Conservation (phyloP, 23 red algal species). For the Gracilaria gracilis region DNA sequence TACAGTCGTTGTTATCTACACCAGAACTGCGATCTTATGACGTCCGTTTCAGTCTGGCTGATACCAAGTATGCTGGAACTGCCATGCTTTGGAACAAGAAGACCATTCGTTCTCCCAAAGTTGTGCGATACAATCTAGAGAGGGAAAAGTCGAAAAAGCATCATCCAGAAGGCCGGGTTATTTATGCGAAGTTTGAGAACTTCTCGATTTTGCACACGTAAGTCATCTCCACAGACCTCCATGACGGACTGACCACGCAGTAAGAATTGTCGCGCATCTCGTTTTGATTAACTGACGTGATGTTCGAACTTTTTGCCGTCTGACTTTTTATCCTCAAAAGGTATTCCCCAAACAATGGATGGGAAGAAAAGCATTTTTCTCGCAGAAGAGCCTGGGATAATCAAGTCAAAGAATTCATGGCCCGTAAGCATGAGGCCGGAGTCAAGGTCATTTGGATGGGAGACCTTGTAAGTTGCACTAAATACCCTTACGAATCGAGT, state of each 20-base stretch:
- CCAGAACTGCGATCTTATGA: constrained; percentile 30
- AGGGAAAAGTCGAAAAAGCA: constrained; percentile 24
- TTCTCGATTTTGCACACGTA: constrained; percentile 71
- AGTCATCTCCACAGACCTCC: background rate
- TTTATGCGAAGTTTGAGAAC: constrained; percentile 47
- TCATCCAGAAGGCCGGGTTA: constrained; percentile 55
- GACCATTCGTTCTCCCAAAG: background rate
- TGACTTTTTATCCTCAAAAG: background rate
- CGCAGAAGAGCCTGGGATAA: constrained; percentile 57
- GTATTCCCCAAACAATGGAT: constrained; percentile 68
- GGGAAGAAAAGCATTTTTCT: constrained; percentile 40
- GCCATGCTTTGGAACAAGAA: constrained; percentile 67
- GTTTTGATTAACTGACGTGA: background rate
- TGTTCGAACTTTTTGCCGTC: background rate
- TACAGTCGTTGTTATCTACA: constrained; percentile 24
- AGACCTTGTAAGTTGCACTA: constrained; percentile 51
- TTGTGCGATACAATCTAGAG: constrained; percentile 43
- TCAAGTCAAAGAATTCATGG: constrained; percentile 41
- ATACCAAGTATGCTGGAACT: constrained; percentile 69
- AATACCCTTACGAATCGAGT: background rate
- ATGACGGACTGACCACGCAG: background rate
- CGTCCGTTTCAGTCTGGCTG: constrained; percentile 47
- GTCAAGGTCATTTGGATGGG: constrained; percentile 65
- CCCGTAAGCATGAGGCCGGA: constrained; percentile 32
- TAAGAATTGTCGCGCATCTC: background rate